Evolutionary conservation across 2,329 filamentous ascomycete species (phyloP).

Genomic region (Cladobotryum protrusum): DNA sequence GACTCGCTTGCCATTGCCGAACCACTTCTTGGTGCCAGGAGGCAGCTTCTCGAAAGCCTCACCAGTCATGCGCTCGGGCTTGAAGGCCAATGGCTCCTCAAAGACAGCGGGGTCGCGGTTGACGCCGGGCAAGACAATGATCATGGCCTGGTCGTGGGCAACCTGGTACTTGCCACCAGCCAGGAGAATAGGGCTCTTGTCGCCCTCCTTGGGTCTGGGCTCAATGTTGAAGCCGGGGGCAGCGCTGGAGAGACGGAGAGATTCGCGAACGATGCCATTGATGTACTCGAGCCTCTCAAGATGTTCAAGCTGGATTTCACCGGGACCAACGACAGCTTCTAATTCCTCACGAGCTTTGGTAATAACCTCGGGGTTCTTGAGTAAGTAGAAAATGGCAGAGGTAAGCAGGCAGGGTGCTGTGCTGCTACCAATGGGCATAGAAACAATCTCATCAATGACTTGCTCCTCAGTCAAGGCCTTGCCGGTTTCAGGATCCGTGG

Average conservation of each 20-base stretch:
- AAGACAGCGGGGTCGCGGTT: constrained; percentile 45
- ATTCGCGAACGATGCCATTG: constrained; percentile 48
- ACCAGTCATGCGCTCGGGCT: constrained; percentile 44
- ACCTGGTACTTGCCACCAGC: constrained; percentile 44
- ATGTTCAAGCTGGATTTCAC: constrained; percentile 40
- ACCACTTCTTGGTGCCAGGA: constrained; percentile 42
- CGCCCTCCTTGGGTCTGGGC: constrained; percentile 30
- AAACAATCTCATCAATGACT: constrained; percentile 62
- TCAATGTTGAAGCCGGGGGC: constrained; percentile 52
- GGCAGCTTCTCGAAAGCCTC: constrained; percentile 38
- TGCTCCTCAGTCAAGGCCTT: constrained; percentile 50
- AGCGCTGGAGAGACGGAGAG: constrained; percentile 47
- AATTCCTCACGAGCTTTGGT: constrained; percentile 47
- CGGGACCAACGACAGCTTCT: constrained; percentile 43
- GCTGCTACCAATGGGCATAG: constrained; percentile 55
- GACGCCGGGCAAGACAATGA: constrained; percentile 43
- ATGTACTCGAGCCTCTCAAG: constrained; percentile 47
- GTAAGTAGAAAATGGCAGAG: constrained; percentile 43
- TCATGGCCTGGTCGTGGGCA: constrained; percentile 42
- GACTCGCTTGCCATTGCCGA: constrained; percentile 45
- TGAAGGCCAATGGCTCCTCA: constrained; percentile 39
- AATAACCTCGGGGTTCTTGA: constrained; percentile 45
- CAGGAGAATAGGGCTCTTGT: constrained; percentile 40
- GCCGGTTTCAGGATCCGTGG: constrained; percentile 56
- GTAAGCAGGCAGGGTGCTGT: constrained; percentile 42